phyloP scores from a whole-genome alignment of 2,329 filamentous ascomycete genomes.

The Ampelomyces quisqualis region DNA sequence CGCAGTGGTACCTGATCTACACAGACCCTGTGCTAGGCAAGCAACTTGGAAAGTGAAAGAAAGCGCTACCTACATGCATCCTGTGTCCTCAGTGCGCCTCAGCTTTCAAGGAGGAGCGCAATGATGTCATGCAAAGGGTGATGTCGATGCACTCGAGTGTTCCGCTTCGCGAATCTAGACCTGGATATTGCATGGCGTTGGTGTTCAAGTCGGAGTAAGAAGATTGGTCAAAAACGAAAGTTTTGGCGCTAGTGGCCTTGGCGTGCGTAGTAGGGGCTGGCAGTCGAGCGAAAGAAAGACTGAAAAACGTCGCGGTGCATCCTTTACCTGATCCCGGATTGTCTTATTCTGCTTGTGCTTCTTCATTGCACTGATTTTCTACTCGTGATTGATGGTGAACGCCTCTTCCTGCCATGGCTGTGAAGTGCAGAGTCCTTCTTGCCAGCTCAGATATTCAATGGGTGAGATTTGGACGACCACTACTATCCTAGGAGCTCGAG shows the following conservation, averaged over 20 bases:
- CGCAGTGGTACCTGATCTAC: neutral
- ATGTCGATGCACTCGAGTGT: neutral
- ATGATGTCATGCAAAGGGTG: neutral
- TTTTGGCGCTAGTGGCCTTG: conserved; percentile 7
- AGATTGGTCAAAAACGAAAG: conserved; percentile 6
- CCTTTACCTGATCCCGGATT: too few species aligned
- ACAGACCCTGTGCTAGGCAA: neutral
- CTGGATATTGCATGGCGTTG: conserved; percentile 3
- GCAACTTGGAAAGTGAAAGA: neutral
- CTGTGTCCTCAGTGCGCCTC: neutral
- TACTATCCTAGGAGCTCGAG: too few species aligned
- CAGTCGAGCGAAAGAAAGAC: conserved; percentile 1
- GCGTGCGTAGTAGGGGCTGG: conserved; percentile 5
- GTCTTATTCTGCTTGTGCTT: too few species aligned
- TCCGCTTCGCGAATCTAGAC: neutral
- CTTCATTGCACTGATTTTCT: too few species aligned
- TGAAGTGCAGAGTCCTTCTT: too few species aligned
- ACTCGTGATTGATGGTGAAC: too few species aligned
- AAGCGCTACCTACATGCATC: conserved; percentile 15
- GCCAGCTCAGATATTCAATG: too few species aligned
- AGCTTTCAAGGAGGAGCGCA: neutral
- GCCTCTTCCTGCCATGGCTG: too few species aligned
- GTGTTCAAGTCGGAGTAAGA: conserved; percentile 1
- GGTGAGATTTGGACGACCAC: too few species aligned
- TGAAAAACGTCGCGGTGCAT: neutral